Base-by-base conservation (phyloP, 345 rosid genomes). In the Salix caprea region DNA sequence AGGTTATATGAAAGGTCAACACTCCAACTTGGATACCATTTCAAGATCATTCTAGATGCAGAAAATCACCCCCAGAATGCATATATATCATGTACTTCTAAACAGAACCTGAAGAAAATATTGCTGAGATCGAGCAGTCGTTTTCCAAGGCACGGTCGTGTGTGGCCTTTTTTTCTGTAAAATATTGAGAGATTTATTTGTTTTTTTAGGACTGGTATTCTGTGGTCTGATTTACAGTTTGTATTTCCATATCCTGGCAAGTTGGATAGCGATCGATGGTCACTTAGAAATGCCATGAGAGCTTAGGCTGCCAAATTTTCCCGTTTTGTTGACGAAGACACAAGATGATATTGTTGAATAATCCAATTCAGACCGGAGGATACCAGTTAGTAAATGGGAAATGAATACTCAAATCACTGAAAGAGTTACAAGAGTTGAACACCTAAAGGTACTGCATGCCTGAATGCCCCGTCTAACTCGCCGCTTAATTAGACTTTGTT, bases 281-380 rank as follows among this genome's bases (percentile, higher is more conserved):
- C 62, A 56, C 69, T 56, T 75, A 76, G 67, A 37, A 75, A 56
- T 66, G 61, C 67, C 67, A 14, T 39, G 6, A 21, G 65, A 32
- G 42, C 44, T 32, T 54, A 15, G 58, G 21, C 16, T 30, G 46
- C 44, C 30, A 30, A 54, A 12, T 50, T 71, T 71, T 30, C 16
- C 36, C 66, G n/a, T 21, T 34, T 19, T 19, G 65, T 71, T 71
- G 65, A 44, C 54, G 8, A 44, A n/a, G 56, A 24, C 2, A 3
- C 39, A 6, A n/a, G 62, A 9, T 56, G 11, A 56, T 56, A 11
- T 56, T n/a, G 4, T 56, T n/a, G 1, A n/a, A n/a, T 56, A 56
- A 10, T 56, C 62, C 62, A 56, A 9, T 56, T 56, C 62, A n/a
- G 28, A n/a, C 62, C 9, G 23, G 9, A 56, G 28, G 62, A 54